Evolutionary conservation across 768 basidiomycete species (phyloP), one percentile per base, ranked within the genome.

Genomic region (Boletus rubroflammeus): DNA sequence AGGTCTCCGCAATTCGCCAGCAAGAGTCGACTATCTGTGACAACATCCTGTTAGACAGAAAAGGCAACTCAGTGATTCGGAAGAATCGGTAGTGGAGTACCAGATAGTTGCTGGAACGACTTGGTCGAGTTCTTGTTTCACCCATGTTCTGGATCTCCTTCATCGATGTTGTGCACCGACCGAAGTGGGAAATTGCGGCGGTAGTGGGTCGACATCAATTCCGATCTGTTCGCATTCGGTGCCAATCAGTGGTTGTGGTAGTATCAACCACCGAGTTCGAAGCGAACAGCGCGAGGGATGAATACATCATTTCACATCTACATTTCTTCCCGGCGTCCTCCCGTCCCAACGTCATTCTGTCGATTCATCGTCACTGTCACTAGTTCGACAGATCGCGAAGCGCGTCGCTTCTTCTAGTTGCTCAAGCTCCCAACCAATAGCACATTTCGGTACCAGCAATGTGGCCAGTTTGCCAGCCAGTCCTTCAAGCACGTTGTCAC

Each of bases 361-460:
- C 29, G 70, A 73, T 55, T 88, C 86, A 59, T 90, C 86, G 61
- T 92, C 90, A 57, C 88, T 92, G 62, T 93, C 90, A 42, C 70
- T 70, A 39, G 74, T 72, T 42, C 72, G 63, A 35, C 75, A 70
- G 47, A 53, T 56, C 6, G 63, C 70, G 14, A 74, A 68, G 31
- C 63, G 72, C 3, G 82, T 80, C 8, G 80, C 76, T 42, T 66
- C 75, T 72, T 94, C 91, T 29, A 93, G 72, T 50, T 73, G 76
- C 57, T 83, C 82, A 23, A 94, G 75, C 47, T 80, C 81, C 89
- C 90, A 92, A 3, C 84, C 87, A 44, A 90, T 76, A 41, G 66
- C 64, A 38, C 53, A 41, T 61, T 90, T 93, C 13, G 76, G 64
- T 40, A 92, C 69, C 51, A 60, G 58, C 36, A 79, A 47, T 9